Evolutionary conservation across 768 basidiomycete species (phyloP), one percentile per base, ranked within the genome.

Genomic region (Hygrocybe punicea): DNA sequence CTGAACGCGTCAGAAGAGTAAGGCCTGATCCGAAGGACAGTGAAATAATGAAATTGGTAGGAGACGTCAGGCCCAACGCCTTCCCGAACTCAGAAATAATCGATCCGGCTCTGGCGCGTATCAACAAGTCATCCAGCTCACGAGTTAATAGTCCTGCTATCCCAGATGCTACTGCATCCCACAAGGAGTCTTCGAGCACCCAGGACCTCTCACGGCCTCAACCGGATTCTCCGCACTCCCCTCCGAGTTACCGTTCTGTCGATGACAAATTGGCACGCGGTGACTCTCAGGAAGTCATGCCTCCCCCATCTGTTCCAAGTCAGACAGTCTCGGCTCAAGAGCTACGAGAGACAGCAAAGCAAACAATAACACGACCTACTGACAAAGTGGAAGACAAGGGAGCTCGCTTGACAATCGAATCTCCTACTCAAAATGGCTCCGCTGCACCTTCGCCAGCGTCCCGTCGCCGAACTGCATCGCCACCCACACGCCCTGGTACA

Each of bases 251-350:
- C 49, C 75, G 73, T 50, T 69, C 69, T 55, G 49, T 57, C 6
- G 83, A 84, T 13, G 78, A 80, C 36, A 73, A 72, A 47, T 61
- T 62, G 35, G 56, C 65, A 21, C 76, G 76, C 25, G 61, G 63
- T 14, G 79, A 77, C 52, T 65, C 65, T 29, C 68, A 65, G n/a
- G 78, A 81, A 35, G 65, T 66, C 1, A 92, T 93, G 89, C 88
- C 87, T 11, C 91, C 91, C 4, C 91, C 91, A 16, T 78, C 75
- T 23, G 83, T 78, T 48, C 91, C 91, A 2, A 92, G 90, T 63
- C 88, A 91, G 63, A 91, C 89, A 0, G 71, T 76, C 6, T 87
- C 86, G 9, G 89, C 89, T 1, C 87, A 91, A 62, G 90, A 90
- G 63, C 77, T 91, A 14, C 81, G 91, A 50, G 88, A 89, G 66